Conservation (phyloP, 352 stramenopile species). For the Phytophthora foliorum region DNA sequence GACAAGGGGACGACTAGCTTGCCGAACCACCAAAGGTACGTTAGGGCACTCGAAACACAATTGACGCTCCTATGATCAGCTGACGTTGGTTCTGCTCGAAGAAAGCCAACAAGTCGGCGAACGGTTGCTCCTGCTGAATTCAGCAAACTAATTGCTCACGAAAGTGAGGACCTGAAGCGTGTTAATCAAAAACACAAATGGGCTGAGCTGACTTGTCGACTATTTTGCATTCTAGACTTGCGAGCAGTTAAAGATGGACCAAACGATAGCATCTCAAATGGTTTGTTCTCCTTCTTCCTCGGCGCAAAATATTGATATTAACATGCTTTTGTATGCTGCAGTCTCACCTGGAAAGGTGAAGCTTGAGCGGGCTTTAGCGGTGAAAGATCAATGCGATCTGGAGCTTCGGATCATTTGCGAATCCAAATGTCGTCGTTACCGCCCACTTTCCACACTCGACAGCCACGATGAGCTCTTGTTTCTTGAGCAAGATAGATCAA, state of each 20-base stretch:
- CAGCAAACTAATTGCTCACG: slow-evolving; percentile 1
- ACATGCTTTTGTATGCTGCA: not conserved
- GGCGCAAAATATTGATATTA: not conserved
- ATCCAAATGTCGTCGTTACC: slow-evolving; percentile 38
- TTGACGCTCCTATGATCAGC: not conserved
- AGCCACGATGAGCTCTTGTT: slow-evolving; percentile 36
- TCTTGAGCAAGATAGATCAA: slow-evolving; percentile 47
- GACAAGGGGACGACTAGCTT: not conserved
- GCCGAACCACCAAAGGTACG: not conserved
- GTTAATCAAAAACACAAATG: not conserved
- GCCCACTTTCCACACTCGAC: slow-evolving; percentile 22
- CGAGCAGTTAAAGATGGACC: not conserved
- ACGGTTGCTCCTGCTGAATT: slow-evolving; percentile 1
- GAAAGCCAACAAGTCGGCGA: not conserved
- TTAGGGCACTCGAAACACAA: not conserved
- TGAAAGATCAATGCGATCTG: slow-evolving; percentile 65
- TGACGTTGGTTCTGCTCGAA: not conserved
- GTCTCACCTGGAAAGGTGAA: slow-evolving; percentile 47
- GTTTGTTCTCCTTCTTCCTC: slow-evolving; percentile 1
- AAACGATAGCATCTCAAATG: not conserved
- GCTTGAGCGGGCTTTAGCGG: slow-evolving; percentile 59
- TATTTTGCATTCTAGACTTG: not conserved
- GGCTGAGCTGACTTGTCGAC: not conserved
- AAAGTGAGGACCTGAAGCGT: not conserved
- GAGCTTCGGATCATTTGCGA: slow-evolving; percentile 60